These are phyloP conservation scores for Cladosporium sp. DNA, from an alignment of 2,329 filamentous ascomycete species.

Conservation along the genomic window DNA sequence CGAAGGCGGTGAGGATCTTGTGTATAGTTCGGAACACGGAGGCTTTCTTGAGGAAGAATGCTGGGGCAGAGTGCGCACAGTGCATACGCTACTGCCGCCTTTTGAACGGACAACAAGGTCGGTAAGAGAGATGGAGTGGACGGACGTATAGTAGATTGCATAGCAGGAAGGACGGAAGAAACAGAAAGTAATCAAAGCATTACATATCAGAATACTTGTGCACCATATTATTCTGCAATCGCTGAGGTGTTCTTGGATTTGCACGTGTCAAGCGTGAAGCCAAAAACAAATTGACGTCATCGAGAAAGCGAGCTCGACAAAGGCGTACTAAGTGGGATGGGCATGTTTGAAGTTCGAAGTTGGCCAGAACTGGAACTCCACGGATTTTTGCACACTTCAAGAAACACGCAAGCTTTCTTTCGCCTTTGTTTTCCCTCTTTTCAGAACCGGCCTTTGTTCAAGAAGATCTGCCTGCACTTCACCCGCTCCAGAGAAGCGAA, in stretches of 20 bases:
- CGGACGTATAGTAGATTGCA: slow-evolving; percentile 9
- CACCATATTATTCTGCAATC: not conserved
- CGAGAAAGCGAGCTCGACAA: not conserved
- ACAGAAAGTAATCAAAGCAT: not conserved
- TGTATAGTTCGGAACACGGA: not conserved
- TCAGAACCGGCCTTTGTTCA: not conserved
- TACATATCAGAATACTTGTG: not conserved
- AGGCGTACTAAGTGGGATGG: not conserved
- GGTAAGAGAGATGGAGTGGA: not conserved
- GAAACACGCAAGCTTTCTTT: not conserved
- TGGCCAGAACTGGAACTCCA: not conserved
- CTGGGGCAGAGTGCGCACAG: not conserved
- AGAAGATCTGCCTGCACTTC: not conserved
- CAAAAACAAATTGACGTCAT: slow-evolving; percentile 1
- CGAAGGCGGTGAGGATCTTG: not conserved
- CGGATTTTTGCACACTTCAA: not conserved
- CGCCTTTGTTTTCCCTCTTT: not conserved
- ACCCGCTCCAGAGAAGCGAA: not conserved
- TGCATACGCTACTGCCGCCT: not conserved
- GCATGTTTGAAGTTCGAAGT: not conserved
- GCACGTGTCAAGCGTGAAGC: not conserved
- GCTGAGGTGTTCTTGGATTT: not conserved
- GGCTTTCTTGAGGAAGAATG: not conserved
- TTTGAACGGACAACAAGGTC: not conserved
- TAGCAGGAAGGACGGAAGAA: not conserved